These are phyloP conservation scores for Daldinia sp. DNA, from an alignment of 2,329 filamentous ascomycete genomes.

Conservation along the genomic window DNA sequence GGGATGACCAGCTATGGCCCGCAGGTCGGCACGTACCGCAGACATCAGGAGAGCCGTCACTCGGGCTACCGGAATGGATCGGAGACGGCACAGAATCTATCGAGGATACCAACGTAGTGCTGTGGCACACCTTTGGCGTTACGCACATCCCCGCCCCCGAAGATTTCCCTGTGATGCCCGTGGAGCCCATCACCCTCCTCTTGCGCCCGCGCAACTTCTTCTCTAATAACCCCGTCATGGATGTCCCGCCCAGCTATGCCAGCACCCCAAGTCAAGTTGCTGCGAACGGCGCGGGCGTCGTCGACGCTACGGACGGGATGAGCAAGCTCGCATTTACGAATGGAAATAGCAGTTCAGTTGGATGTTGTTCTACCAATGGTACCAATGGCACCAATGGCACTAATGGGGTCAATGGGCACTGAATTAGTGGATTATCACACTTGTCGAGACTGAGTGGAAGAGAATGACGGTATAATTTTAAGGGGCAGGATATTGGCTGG, in stretches of 20 bases:
- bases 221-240: constrained; percentile 79
- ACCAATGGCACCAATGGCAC: constrained; percentile 37
- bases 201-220: constrained; percentile 88
- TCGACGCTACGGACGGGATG: constrained; percentile 51
- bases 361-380: constrained; percentile 32
- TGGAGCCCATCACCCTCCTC: constrained; percentile 84
- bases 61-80: constrained; percentile 82
- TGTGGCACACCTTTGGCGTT: constrained; percentile 95
- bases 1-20: constrained; percentile 84
- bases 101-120: constrained; percentile 85
- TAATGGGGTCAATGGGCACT: constrained; percentile 42
- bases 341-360: constrained; percentile 22
- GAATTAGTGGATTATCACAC: neutral
- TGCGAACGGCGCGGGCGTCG: constrained; percentile 50
- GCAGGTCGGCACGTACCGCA: constrained; percentile 90
- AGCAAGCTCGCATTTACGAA: constrained; percentile 48
- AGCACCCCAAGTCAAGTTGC: constrained; percentile 74
- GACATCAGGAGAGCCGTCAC: constrained; percentile 82
- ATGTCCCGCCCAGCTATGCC: constrained; percentile 82
- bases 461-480: neutral
- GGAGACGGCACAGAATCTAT: constrained; percentile 75
- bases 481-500: neutral
- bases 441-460: neutral
- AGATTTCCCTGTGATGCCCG: constrained; percentile 93
- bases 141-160: constrained; percentile 91